phyloP scores from a whole-genome alignment of 1,284 basidiomycete species.

The Melampsora americana region DNA sequence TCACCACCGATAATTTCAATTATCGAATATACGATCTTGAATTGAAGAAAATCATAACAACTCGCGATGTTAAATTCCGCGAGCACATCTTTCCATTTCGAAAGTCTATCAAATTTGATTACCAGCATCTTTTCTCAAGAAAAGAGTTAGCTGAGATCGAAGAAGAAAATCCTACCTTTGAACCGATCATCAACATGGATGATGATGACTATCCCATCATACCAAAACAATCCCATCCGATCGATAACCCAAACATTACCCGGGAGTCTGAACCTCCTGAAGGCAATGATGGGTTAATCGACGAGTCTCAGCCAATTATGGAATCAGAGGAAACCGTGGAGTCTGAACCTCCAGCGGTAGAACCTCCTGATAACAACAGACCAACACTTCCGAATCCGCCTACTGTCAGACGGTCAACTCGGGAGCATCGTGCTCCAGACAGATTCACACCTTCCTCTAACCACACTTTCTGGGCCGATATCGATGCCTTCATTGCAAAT shows the following conservation, averaged over 20 bases:
- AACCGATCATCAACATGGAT: background rate
- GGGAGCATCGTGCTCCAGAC: background rate
- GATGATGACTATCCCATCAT: background rate
- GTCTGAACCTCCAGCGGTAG: no score
- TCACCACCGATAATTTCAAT: background rate
- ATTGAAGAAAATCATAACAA: background rate
- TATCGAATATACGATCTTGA: background rate
- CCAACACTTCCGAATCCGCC: background rate
- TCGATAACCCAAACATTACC: no score
- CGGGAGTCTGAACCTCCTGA: no score
- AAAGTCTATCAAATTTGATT: background rate
- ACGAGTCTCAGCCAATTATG: background rate
- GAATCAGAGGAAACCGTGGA: background rate
- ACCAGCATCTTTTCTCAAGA: no score
- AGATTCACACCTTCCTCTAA: background rate
- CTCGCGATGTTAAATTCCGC: background rate
- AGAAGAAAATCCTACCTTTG: no score
- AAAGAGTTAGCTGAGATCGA: no score
- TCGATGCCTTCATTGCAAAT: background rate
- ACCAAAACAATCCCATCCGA: no score
- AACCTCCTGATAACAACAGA: background rate
- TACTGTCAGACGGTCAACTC: background rate
- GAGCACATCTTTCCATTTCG: background rate
- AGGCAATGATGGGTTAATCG: no score
- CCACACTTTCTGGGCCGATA: no score